These are phyloP conservation scores for Xylariaceae sp. DNA, from an alignment of 2,329 filamentous ascomycete genomes.

Conservation along the genomic window DNA sequence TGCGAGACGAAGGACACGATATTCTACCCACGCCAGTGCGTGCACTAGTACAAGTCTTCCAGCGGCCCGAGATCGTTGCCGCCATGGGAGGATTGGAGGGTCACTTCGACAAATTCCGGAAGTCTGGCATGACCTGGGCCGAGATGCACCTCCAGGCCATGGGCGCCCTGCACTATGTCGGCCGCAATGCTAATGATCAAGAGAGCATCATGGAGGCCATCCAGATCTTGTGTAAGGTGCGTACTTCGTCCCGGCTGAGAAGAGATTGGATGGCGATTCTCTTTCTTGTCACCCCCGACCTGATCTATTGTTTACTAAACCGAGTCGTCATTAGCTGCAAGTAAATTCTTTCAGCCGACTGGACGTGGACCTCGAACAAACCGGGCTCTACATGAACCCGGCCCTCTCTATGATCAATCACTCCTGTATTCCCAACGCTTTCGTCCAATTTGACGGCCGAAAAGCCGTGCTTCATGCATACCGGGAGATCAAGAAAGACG, in stretches of 20 bases:
- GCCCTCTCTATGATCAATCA: slow-evolving; percentile 57
- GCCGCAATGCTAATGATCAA: slow-evolving; percentile 33
- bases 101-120: slow-evolving; percentile 39
- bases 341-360: slow-evolving; percentile 57
- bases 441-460: slow-evolving; percentile 51
- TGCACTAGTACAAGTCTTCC: slow-evolving; percentile 47
- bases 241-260: slow-evolving; percentile 13
- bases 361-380: slow-evolving; percentile 47
- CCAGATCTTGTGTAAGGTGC: slow-evolving; percentile 51
- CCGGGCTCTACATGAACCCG: slow-evolving; percentile 53
- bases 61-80: slow-evolving; percentile 33
- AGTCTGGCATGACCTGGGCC: slow-evolving; percentile 34
- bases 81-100: slow-evolving; percentile 41
- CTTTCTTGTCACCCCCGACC: neutral
- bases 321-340: slow-evolving; percentile 42
- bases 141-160: slow-evolving; percentile 47
- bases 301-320: neutral
- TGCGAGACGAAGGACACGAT: slow-evolving; percentile 34
- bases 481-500: slow-evolving; percentile 42
- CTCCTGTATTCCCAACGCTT: slow-evolving; percentile 56
- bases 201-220: slow-evolving; percentile 38
- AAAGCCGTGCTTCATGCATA: slow-evolving; percentile 48
- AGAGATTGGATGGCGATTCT: neutral
- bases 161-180: slow-evolving; percentile 46
- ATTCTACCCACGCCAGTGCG: slow-evolving; percentile 51